Conservation (phyloP, 2,329 filamentous ascomycete species). For the Claviceps africana region DNA sequence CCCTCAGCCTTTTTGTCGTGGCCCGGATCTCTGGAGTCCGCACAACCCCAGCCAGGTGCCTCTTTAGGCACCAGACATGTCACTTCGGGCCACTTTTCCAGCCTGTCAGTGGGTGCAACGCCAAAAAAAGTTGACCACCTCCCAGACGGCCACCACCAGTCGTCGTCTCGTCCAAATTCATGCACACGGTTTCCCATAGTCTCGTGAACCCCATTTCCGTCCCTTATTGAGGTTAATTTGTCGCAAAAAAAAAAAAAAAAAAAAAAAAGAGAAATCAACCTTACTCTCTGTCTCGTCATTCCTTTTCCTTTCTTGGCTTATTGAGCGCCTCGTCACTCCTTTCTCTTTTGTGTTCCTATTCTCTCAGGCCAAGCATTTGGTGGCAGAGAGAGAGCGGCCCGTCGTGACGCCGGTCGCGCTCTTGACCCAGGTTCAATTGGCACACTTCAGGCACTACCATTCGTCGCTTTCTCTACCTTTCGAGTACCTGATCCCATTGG, state of each 20-base stretch:
- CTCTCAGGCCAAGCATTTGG: not conserved
- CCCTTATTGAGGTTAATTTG: not conserved
- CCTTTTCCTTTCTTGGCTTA: not conserved
- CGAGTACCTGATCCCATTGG: not conserved
- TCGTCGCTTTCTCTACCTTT: not conserved
- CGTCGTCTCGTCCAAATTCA: not conserved
- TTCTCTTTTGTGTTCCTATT: not conserved
- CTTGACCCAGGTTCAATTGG: not conserved
- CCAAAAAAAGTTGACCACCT: not conserved
- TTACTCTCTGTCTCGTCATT: not conserved
- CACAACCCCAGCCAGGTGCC: not conserved
- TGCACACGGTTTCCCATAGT: not conserved
- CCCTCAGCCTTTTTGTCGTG: too few relatives aligned
- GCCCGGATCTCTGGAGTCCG: not conserved
- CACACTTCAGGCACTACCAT: not conserved
- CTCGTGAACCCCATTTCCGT: not conserved
- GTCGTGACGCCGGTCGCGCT: not conserved
- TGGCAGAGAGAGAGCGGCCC: not conserved
- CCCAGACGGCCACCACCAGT: not conserved
- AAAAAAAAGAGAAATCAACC: not conserved
- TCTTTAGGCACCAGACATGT: not conserved
- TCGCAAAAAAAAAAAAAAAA: not conserved
- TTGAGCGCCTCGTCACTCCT: slow-evolving; percentile 3
- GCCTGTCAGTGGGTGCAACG: not conserved
- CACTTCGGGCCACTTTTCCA: not conserved